Percentiles rank a stretch among this genome's conserved stretches.
These are phyloP conservation scores for Kwoniella pini DNA, from an alignment of 768 basidiomycete genomes.

Conservation along the genomic window DNA sequence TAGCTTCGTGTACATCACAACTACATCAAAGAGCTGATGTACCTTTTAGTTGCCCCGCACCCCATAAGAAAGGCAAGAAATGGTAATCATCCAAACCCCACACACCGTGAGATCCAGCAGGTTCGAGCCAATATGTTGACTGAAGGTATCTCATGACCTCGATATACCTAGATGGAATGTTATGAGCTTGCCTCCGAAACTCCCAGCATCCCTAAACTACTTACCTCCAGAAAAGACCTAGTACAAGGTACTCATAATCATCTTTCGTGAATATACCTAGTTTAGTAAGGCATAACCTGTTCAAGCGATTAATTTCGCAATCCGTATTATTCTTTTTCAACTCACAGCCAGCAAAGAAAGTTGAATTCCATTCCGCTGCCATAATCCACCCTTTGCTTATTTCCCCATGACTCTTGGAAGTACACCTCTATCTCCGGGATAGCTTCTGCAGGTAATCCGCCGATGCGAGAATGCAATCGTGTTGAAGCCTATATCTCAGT, in stretches of 20 bases:
- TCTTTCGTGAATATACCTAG: slow-evolving; percentile 65
- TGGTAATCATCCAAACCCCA: slow-evolving; percentile 98
- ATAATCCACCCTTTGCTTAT: slow-evolving; percentile 87
- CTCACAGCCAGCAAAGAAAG: slow-evolving; percentile 94
- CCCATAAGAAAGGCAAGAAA: slow-evolving; percentile 75
- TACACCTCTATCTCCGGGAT: slow-evolving; percentile 74
- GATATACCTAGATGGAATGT: slow-evolving; percentile 52
- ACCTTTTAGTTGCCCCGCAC: slow-evolving; percentile 51
- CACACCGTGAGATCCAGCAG: slow-evolving; percentile 97
- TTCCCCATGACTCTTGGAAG: slow-evolving; percentile 88
- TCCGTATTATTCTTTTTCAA: slow-evolving; percentile 10
- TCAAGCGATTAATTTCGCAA: neutral
- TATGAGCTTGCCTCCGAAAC: neutral
- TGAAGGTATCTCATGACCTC: slow-evolving; percentile 67
- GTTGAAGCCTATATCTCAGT: slow-evolving; percentile 67
- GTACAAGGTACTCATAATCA: slow-evolving; percentile 75
- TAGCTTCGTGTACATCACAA: no score
- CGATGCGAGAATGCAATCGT: slow-evolving; percentile 63
- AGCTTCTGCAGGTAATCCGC: slow-evolving; percentile 63
- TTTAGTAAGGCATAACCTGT: slow-evolving; percentile 76
- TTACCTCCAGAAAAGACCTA: slow-evolving; percentile 85
- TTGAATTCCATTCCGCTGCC: slow-evolving; percentile 99
- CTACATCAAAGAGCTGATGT: no score
- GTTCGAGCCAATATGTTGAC: slow-evolving; percentile 94
- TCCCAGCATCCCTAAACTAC: slow-evolving; percentile 22